Base-by-base conservation (phyloP, 2,329 filamentous ascomycete species). In the Diaporthe caulivora region DNA sequence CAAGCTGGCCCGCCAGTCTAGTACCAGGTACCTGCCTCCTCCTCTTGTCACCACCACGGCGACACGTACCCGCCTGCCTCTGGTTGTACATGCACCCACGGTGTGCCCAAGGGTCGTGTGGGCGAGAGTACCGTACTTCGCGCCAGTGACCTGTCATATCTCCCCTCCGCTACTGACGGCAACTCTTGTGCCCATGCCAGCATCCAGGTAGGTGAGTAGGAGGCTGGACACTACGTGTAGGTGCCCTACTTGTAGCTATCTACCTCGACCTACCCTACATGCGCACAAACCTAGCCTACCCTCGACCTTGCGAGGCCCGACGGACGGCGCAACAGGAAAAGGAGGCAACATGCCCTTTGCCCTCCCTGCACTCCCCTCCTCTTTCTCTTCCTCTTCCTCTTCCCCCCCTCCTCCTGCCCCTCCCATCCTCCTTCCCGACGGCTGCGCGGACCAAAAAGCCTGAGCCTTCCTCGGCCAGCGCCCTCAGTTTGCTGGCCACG, bases 111-210 rank as follows among this genome's bases (percentile, higher is more conserved):
- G n/a, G 24, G 49, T 34, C 3, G 13, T 60, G 34, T 11, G 47
- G 26, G 34, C 37, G 29, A 15, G 17, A 0, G 26, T 42, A 34
- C 42, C 40, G 58, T 64, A 64, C 42, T 47, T 49, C 21, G 44
- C 47, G 42, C 58, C 58, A n/a, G 49, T 47, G 60, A 64, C 60
- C 42, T 49, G 60, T 64, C 60, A 64, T 10, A 64, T 64, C 47
- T 64, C 58, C 40, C 58, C 58, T 64, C 31, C 54, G 29, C 54
- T 57, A 57, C 54, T 34, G 58, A 34, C 34, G 34, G 34, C 34
- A 9, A 9, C 5, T 34, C 5, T 34, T 34, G 34, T 34, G 9
- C 34, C 34, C 34, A 34, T 34, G 34, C 5, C 9, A 34, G 34
- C 34, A 34, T 34, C 34, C 34, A 5, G 34, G 5, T n/a, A n/a